Conservation (phyloP, 2,329 filamentous ascomycete species). For the Diaporthe amygdali region DNA sequence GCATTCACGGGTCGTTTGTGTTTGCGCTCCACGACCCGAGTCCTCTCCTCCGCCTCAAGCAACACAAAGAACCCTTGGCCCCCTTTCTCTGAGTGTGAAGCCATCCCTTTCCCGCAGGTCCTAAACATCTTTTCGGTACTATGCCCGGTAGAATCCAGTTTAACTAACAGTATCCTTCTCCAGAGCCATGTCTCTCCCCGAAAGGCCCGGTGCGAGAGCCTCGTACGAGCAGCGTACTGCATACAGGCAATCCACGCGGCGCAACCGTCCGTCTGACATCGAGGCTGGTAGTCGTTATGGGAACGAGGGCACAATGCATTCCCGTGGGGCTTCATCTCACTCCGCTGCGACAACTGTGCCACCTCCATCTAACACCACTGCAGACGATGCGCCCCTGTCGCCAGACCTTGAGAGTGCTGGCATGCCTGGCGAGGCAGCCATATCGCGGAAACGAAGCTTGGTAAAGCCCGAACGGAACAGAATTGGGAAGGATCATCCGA, state of each 20-base stretch:
- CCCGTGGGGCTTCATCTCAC: slow-evolving; percentile 55
- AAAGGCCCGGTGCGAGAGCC: slow-evolving; percentile 68
- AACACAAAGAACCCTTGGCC: not conserved
- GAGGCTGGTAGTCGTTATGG: slow-evolving; percentile 59
- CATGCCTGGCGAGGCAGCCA: slow-evolving; percentile 36
- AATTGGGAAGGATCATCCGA: slow-evolving; percentile 86
- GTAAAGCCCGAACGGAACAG: slow-evolving; percentile 87
- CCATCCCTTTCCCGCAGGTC: not conserved
- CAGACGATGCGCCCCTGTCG: slow-evolving; percentile 61
- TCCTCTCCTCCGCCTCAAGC: not conserved
- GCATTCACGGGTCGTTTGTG: not conserved
- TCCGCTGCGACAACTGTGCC: slow-evolving; percentile 64
- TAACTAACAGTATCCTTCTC: slow-evolving; percentile 30
- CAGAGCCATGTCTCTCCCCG: slow-evolving; percentile 65
- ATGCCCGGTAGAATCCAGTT: not conserved
- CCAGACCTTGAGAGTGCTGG: slow-evolving; percentile 39
- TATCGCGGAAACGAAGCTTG: slow-evolving; percentile 79
- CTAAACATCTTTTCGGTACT: not conserved
- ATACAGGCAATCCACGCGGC: slow-evolving; percentile 73
- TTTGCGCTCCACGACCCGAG: not conserved
- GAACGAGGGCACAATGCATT: slow-evolving; percentile 17
- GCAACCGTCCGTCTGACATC: slow-evolving; percentile 69
- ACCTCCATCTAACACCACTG: slow-evolving; percentile 56
- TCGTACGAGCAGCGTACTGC: slow-evolving; percentile 65
- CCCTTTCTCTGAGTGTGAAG: slow-evolving; percentile 27